phyloP scores from a whole-genome alignment of 2,329 filamentous ascomycete species.

The Clonostachys solani region DNA sequence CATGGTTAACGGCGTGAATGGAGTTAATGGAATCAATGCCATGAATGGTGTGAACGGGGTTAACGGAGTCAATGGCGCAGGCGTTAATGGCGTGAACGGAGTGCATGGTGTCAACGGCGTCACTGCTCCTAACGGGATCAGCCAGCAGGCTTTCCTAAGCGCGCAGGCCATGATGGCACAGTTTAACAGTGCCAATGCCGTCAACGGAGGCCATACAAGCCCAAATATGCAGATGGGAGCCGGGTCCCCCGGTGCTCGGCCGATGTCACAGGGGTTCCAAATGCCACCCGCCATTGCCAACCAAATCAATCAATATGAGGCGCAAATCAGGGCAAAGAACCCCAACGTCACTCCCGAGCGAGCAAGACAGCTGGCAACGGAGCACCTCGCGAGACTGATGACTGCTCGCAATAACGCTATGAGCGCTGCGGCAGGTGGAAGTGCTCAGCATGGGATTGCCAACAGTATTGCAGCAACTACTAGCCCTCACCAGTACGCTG shows the following conservation, averaged over 20 bases:
- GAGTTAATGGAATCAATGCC: conserved; percentile 12
- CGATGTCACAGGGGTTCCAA: conserved; percentile 23
- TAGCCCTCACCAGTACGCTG: conserved; percentile 56
- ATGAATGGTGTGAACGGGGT: conserved; percentile 12
- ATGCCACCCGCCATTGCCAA: conserved; percentile 40
- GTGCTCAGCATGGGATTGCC: conserved; percentile 36
- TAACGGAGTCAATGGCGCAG: conserved; percentile 29
- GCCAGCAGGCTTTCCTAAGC: conserved; percentile 47
- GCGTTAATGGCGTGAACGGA: conserved; percentile 13
- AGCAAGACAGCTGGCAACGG: conserved; percentile 44
- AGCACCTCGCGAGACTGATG: conserved; percentile 42
- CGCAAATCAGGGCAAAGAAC: conserved; percentile 44
- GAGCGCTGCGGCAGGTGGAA: conserved; percentile 48
- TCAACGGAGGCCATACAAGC: conserved; percentile 23
- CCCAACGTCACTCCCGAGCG: conserved; percentile 45
- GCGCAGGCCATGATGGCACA: conserved; percentile 48
- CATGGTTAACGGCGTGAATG: conserved; percentile 16
- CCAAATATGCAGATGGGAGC: conserved; percentile 41
- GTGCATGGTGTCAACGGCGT: conserved; percentile 12
- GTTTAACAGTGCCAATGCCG: conserved; percentile 36
- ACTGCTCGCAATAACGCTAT: conserved; percentile 47
- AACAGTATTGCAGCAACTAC: conserved; percentile 42
- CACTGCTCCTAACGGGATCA: conserved; percentile 35
- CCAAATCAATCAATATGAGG: conserved; percentile 46
- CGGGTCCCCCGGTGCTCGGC: conserved; percentile 33